A percentile compares a stretch with the other conserved stretches of the same genome.
These are phyloP conservation scores for Metschnikowia kunwiensis DNA, from an alignment of 805 yeast genomes.

Conservation along the genomic window DNA sequence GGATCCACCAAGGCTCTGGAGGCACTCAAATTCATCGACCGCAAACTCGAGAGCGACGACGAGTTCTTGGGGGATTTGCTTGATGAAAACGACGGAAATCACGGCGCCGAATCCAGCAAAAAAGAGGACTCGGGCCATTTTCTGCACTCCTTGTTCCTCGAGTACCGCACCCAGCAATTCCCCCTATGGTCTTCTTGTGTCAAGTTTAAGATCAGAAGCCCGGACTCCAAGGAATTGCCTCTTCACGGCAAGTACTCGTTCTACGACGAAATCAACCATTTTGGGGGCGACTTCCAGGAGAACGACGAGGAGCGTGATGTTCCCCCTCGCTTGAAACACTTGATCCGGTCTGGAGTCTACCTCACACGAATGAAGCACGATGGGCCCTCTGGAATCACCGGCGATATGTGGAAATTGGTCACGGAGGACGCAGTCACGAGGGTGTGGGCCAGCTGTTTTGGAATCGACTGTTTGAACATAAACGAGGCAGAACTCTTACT, in stretches of 20 bases:
- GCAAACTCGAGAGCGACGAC: conserved; percentile 27
- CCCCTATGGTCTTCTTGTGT: conserved; percentile 51
- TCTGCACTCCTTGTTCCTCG: conserved; percentile 28
- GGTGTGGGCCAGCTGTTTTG: conserved; percentile 53
- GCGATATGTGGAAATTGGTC: conserved; percentile 51
- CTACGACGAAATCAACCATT: conserved; percentile 13
- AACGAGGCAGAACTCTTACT: conserved; percentile 48
- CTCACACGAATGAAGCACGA: conserved; percentile 44
- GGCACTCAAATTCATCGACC: conserved; percentile 59
- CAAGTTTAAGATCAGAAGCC: conserved; percentile 35
- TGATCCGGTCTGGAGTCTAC: conserved; percentile 57
- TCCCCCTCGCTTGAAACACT: conserved; percentile 51
- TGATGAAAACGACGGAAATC: background rate
- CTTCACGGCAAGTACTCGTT: conserved; percentile 22
- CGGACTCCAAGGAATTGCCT: conserved; percentile 50
- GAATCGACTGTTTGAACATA: conserved; percentile 51
- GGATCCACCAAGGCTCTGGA: conserved; percentile 64
- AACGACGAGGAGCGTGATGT: conserved; percentile 36
- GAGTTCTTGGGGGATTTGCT: conserved; percentile 1
- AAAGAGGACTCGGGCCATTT: conserved; percentile 2
- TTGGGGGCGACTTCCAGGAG: conserved; percentile 1
- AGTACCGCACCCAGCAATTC: conserved; percentile 43
- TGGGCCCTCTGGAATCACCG: conserved; percentile 18
- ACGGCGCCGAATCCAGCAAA: background rate
- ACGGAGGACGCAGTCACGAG: conserved; percentile 57